Base-by-base conservation (phyloP, 2,329 filamentous ascomycete genomes). In the Sporothrix sp. region DNA sequence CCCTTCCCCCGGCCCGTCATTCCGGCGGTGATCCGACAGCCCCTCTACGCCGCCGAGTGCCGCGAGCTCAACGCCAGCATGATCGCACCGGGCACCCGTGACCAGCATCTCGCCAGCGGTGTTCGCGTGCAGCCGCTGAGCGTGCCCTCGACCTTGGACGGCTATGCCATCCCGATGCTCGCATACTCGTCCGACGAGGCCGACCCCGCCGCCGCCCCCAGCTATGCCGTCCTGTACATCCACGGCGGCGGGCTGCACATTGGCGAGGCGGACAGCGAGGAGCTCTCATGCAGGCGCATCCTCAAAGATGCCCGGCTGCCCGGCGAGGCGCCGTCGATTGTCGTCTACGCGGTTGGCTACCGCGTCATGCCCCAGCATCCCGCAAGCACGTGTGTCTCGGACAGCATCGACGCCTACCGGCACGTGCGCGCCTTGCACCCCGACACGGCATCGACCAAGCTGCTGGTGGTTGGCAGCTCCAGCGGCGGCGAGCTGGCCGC, bases 241-340 rank as follows among this genome's bases (percentile, higher is more conserved):
- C 73, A 75, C 55, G 73, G 73, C 9, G 72, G 72, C 13, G 71
- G 70, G 0, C 60, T 76, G 2, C 60, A 61, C 25, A 68, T 75
- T 28, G 73, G 73, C 10, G 70, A 73, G 48, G 68, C 70, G 2
- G 70, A 74, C 54, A 72, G 68, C 53, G 72, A 76, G 57, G 71
- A 76, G 42, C 59, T 74, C 1, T 68, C 70, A 2, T 74, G 71
- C 56, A 66, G 71, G 0, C 66, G 65, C 23, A 64, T 75, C 20
- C 57, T 67, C 23, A 63, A 66, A 20, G 61, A 58, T 2, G 52
- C 56, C 1, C 36, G 54, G 7, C 52, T 63, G 7, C 51, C 62
- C 10, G 14, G 16, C n/a, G 38, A 10, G 40, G 20, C 38, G 11
- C 20, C 38, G 55, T 58, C 43, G 5, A 28, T 45, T 32, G 57